Percentiles rank a stretch among this genome's conserved stretches.
phyloP scores from a whole-genome alignment of 371 early-diverging fungal species.

The Syncephalastrum sp. region DNA sequence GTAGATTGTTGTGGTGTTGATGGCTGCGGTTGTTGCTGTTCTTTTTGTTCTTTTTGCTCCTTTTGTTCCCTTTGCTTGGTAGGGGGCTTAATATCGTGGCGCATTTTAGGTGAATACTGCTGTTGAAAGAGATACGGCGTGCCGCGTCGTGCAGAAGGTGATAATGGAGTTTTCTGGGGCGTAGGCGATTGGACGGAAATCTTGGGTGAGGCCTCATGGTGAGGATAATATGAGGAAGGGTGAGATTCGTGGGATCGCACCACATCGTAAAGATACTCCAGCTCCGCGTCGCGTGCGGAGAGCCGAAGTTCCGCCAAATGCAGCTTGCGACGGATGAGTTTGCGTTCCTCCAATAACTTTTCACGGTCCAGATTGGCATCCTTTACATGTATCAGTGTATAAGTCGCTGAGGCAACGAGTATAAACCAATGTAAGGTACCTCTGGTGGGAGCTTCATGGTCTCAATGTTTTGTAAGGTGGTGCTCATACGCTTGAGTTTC shows the following conservation, averaged over 20 bases:
- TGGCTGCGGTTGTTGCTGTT: neutral
- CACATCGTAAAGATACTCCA: constrained; percentile 36
- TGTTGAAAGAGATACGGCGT: constrained; percentile 50
- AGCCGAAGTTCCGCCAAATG: constrained; percentile 44
- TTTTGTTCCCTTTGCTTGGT: no score
- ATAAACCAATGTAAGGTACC: constrained; percentile 10
- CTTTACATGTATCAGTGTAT: constrained; percentile 9
- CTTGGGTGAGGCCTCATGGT: constrained; percentile 12
- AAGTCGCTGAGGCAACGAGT: neutral
- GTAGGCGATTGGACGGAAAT: constrained; percentile 14
- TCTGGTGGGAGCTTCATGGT: constrained; percentile 24
- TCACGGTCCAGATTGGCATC: constrained; percentile 26
- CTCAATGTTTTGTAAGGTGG: constrained; percentile 30
- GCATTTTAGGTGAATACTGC: constrained; percentile 42
- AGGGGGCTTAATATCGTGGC: neutral
- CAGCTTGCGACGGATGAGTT: constrained; percentile 28
- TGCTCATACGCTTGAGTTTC: constrained; percentile 24
- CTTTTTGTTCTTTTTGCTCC: no score
- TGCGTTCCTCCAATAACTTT: constrained; percentile 26
- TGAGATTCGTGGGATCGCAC: constrained; percentile 15
- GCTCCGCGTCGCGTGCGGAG: constrained; percentile 42
- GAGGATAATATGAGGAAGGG: constrained; percentile 12
- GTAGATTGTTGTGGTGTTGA: neutral
- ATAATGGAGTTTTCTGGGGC: constrained; percentile 13
- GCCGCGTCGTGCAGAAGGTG: constrained; percentile 14